These are phyloP conservation scores for Fusarium cyanostomum DNA, from an alignment of 2,329 filamentous ascomycete genomes.

Conservation along the genomic window DNA sequence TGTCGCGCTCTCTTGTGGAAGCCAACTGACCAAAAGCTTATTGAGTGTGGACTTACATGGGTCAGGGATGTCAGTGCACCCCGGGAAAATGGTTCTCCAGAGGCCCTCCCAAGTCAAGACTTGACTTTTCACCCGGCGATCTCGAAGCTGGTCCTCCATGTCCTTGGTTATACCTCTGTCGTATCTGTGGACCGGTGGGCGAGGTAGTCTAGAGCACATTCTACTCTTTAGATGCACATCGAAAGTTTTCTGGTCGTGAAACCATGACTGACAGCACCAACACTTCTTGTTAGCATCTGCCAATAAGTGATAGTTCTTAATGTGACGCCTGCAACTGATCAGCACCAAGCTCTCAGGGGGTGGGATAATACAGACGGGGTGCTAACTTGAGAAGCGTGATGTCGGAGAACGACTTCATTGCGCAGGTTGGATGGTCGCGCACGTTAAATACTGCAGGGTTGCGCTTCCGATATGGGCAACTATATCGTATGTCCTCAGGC, in stretches of 20 bases:
- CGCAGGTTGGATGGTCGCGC: not conserved
- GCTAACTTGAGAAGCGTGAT: slow-evolving; percentile 8
- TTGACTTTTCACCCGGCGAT: not conserved
- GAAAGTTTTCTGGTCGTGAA: no score
- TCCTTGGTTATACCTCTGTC: not conserved
- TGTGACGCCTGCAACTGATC: not conserved
- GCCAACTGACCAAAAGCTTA: no score
- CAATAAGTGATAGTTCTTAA: not conserved
- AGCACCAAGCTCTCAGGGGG: not conserved
- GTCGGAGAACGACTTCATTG: not conserved
- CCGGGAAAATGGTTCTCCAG: not conserved
- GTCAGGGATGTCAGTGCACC: not conserved
- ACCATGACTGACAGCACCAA: no score
- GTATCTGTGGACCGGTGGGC: not conserved
- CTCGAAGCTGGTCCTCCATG: not conserved
- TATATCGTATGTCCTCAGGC: not conserved
- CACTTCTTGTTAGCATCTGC: no score
- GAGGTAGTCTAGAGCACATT: no score
- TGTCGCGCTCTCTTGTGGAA: no score
- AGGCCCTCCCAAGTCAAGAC: not conserved
- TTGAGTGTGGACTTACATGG: not conserved
- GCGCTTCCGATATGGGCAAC: slow-evolving; percentile 5
- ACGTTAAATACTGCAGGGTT: not conserved
- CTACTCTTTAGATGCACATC: no score
- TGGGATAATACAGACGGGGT: no score